A percentile compares a stretch with the other conserved stretches of the same genome.
Conservation (phyloP, 495 filamentous ascomycete genomes). For the Sabuloglossum arenarium region DNA sequence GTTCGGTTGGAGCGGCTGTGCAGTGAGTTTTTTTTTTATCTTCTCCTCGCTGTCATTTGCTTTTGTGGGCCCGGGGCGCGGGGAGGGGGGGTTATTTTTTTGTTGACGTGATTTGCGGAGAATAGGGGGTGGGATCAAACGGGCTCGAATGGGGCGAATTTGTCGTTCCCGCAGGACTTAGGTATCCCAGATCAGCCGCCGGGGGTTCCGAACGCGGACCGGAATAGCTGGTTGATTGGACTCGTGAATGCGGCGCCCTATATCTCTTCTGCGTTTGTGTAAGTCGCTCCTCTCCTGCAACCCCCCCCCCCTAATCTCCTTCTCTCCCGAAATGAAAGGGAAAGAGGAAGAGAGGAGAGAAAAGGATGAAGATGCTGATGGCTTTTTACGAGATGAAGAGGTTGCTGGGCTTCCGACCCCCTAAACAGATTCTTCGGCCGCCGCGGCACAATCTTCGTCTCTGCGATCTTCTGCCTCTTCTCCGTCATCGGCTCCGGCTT, state of each 20-base stretch:
- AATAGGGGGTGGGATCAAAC: conserved; percentile 15
- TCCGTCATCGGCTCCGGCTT: conserved; percentile 15
- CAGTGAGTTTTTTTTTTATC: conserved; percentile 21
- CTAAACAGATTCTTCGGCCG: conserved; percentile 18
- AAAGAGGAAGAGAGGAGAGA: no score
- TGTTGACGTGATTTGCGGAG: conserved; percentile 8
- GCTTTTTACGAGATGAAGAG: not conserved
- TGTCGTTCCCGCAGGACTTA: conserved; percentile 37
- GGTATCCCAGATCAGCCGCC: conserved; percentile 22
- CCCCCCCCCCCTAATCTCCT: not conserved
- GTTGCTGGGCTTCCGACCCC: conserved; percentile 14
- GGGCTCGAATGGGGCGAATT: conserved; percentile 45
- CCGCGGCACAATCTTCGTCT: conserved; percentile 17
- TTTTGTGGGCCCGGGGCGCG: no score
- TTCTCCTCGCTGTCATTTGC: no score
- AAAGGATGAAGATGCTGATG: not conserved
- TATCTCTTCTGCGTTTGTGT: conserved; percentile 23
- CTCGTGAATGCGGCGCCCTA: conserved; percentile 25
- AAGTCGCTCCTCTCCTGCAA: conserved; percentile 5
- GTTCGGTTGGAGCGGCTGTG: conserved; percentile 49
- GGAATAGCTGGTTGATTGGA: conserved; percentile 31
- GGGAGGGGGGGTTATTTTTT: no score
- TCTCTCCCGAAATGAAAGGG: no score
- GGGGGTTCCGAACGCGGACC: conserved; percentile 14
- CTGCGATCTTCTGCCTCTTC: conserved; percentile 10